Conservation (phyloP, 2,329 filamentous ascomycete species). For the Coleophoma eucalyptorum region DNA sequence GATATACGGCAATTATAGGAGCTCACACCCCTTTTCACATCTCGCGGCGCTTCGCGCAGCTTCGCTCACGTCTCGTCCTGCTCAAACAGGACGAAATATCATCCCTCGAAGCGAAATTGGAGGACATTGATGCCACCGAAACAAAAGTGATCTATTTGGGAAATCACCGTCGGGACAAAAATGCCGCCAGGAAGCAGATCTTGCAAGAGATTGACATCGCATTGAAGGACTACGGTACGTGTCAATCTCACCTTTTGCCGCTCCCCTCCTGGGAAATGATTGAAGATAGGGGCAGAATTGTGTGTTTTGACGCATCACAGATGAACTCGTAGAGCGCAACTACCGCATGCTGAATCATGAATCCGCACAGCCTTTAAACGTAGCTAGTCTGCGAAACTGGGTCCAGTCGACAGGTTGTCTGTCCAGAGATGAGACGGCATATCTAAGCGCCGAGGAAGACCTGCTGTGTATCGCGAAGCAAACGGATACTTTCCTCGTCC, state of each 20-base stretch:
- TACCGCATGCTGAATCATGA: background rate
- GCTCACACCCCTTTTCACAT: constrained; percentile 20
- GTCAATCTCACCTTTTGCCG: too few relatives aligned
- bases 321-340: background rate
- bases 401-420: background rate
- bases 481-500: too few relatives aligned
- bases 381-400: background rate
- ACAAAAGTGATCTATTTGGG: constrained; percentile 5
- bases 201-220: background rate
- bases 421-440: background rate
- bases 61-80: constrained; percentile 24
- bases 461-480: background rate
- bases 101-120: constrained; percentile 21
- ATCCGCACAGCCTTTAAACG: background rate
- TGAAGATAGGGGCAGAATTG: too few relatives aligned
- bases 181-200: background rate
- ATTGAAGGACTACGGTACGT: background rate
- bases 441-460: background rate
- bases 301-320: too few relatives aligned
- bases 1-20: constrained; percentile 22
- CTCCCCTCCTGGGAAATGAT: too few relatives aligned
- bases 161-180: constrained; percentile 11
- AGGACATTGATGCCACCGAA: constrained; percentile 21
- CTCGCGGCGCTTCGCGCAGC: constrained; percentile 22
- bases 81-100: constrained; percentile 24